Evolutionary conservation across 1,284 basidiomycete species (phyloP).

Genomic region (Hypsizygus ulmarius): DNA sequence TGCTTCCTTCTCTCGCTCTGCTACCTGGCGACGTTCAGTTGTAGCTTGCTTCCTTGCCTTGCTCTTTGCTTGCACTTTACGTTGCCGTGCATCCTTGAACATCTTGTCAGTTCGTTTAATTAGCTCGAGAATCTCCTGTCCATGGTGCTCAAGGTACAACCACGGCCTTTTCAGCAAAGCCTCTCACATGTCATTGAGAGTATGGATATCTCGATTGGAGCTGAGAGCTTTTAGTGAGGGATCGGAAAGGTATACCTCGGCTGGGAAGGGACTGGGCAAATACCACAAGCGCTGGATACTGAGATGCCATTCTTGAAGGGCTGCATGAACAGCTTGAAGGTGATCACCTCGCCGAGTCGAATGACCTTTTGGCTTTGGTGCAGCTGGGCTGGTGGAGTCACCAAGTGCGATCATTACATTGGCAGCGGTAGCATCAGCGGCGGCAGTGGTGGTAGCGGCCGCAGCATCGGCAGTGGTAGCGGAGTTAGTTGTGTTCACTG

Average conservation of each 20-base stretch:
- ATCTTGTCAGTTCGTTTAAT: not conserved
- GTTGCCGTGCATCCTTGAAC: no score
- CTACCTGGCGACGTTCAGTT: not conserved
- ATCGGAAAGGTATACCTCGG: not conserved
- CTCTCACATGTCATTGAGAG: not conserved
- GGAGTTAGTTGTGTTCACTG: no score
- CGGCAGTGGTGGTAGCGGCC: not conserved
- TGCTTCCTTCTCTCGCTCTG: not conserved
- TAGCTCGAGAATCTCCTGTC: not conserved
- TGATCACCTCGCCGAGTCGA: not conserved
- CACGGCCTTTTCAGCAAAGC: not conserved
- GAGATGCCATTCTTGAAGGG: not conserved
- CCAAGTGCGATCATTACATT: not conserved
- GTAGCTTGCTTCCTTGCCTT: not conserved
- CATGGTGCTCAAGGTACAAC: not conserved
- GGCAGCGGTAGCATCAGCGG: slow-evolving; percentile 6
- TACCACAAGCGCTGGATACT: not conserved
- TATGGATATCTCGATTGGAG: not conserved
- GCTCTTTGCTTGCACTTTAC: not conserved
- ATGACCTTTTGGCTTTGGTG: not conserved
- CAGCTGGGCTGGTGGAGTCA: not conserved
- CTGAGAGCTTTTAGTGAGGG: not conserved
- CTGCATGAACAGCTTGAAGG: not conserved
- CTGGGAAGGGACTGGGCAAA: not conserved
- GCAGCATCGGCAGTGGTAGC: no score